Base-by-base conservation (phyloP, 2,329 filamentous ascomycete genomes). In the Fusarium chuoi region DNA sequence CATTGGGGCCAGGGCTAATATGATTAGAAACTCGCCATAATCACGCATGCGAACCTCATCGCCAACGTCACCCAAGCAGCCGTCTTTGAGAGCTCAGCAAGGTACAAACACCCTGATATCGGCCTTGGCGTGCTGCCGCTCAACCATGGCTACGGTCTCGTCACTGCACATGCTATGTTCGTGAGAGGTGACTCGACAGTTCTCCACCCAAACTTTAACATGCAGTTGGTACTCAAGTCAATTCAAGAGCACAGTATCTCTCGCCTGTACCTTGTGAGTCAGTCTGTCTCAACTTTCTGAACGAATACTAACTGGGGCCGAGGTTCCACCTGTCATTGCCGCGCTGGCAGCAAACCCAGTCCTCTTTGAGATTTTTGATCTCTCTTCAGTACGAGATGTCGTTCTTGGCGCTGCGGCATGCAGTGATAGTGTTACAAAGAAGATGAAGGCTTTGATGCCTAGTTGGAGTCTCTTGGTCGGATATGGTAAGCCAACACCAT, bases 1-100 rank as follows among this genome's bases (percentile, higher is more conserved):
- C 2, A 1, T 5, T 2, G 7, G n/a, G 5, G 0, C 15, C 0
- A n/a, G 10, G 15, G 22, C 24, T 48, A 17, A 46, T 12, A 7
- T 0, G 10, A 12, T 14, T 9, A 55, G 58, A 55, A 55, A 55
- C 58, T 44, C 3, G 58, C 48, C 24, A 38, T 26, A 9, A 49
- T 61, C 0, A 61, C 58, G 1, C 58, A 61, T n/a, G 28, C 46
- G 0, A 33, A 33, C 20, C 33, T 61, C 4, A 61, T 61, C 4
- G 38, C 48, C 11, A 61, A 61, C 20, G 48, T 30, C 3, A 24
- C 52, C 3, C 58, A 61, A 39, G 48, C 48, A 5, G 33, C 6
- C 4, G 14, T 24, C 3, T 54, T 55, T 36, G 58, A 61, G 20
- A 55, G 30, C 15, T 33, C 48, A 3, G 48, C 48, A 14, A 18